Base-by-base conservation (phyloP, 73 alveolate genomes). In the Symbiodinium natans region DNA sequence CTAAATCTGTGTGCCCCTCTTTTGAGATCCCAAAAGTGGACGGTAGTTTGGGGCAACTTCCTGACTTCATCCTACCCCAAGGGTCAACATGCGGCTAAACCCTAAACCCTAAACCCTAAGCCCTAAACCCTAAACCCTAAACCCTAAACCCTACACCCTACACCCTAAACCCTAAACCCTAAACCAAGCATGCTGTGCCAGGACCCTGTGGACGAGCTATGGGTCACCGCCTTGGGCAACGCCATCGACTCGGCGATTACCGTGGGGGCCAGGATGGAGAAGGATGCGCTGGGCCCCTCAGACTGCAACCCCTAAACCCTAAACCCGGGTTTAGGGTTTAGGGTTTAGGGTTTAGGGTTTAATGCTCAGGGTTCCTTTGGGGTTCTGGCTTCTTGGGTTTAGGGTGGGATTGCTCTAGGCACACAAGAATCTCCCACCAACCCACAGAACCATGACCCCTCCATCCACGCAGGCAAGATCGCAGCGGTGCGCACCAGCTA, bases 251-350 rank as follows among this genome's bases (percentile, higher is more conserved):
- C 48, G 54, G 97, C 97, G 4, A 56, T 73, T 41, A 13, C 39
- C 77, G 97, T 90, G 38, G 97, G 89, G 6, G 83, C 48, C n/a
- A 88, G 97, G 82, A 90, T 90, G 97, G 97, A 90, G 40, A 84
- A 85, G 17, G 97, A 90, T 71, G 80, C 52, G 56, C 34, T 90
- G n/a, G 73, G 97, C 38, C 17, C 25, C 40, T 21, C 25, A 34
- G 29, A 48, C 63, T 23, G 27, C 15, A 52, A 52, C 13, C 17
- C 27, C 68, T 27, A 52, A 52, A 52, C 2, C n/a, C 68, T 5
- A 2, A 21, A 3, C 68, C 68, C 0, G 68, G 19, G 27, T 48
- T 48, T 5, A 21, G 5, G 29, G n/a, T n/a, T n/a, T n/a, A n/a
- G n/a, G n/a, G n/a, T n/a, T n/a, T n/a, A n/a, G n/a, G n/a, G n/a